phyloP scores from a whole-genome alignment of 108 stramenopile species.

The Nitzschia sp. region DNA sequence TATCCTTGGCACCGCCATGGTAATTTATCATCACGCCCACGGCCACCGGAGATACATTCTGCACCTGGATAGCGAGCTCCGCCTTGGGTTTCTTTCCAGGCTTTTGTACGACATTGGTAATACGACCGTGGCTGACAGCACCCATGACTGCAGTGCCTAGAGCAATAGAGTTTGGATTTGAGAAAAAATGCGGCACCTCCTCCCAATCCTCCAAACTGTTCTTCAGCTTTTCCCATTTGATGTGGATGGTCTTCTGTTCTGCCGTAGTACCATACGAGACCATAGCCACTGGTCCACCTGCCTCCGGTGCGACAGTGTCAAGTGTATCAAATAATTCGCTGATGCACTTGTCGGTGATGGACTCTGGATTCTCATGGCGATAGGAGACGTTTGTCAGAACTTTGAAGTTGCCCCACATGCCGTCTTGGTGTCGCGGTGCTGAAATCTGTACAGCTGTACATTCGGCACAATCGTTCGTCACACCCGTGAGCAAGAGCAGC shows the following conservation, averaged over 20 bases:
- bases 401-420: conserved; percentile 47
- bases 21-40: conserved; percentile 76
- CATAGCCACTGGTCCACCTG: conserved; percentile 64
- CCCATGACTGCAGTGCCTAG: conserved; percentile 72
- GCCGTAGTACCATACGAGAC: conserved; percentile 63
- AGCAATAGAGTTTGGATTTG: conserved; percentile 65
- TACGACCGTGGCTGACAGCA: conserved; percentile 72
- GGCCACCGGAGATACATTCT: conserved; percentile 75
- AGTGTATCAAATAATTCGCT: conserved; percentile 55
- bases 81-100: conserved; percentile 64
- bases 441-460: conserved; percentile 56
- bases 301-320: conserved; percentile 63
- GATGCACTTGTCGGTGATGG: conserved; percentile 48
- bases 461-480: conserved; percentile 47
- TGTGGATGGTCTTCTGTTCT: conserved; percentile 50
- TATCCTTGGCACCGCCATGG: conserved; percentile 51
- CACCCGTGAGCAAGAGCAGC: conserved; percentile 42
- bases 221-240: conserved; percentile 38
- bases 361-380: conserved; percentile 46
- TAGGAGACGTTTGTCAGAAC: conserved; percentile 56
- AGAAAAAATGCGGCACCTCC: conserved; percentile 52
- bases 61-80: conserved; percentile 54
- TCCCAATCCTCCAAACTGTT: conserved; percentile 66
- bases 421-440: conserved; percentile 16
- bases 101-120: conserved; percentile 37